Evolutionary conservation across 257 asterid genomes (phyloP), one percentile per base, ranked within the genome.

Genomic region (Solanum phureja): DNA sequence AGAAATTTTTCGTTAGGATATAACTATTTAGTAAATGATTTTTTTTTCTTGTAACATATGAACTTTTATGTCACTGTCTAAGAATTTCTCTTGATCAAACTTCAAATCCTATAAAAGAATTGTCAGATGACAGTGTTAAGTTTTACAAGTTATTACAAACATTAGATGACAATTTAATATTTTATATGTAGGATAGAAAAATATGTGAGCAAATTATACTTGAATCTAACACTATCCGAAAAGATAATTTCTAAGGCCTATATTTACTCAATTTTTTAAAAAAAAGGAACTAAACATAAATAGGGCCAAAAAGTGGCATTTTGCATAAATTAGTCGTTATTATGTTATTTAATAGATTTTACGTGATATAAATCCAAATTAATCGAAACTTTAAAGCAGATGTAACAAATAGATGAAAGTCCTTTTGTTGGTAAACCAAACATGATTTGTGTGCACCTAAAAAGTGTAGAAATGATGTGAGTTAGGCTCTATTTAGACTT

Each of bases 261-360:
- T 9, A 19, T 8, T 72, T 33, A 72, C 6, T 7, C 0, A 72
- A 0, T 1, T 19, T 34, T 34, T 34, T 0, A 0, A 4, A 52
- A 18, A 73, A 73, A 31, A 31, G 1, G 2, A 2, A 71, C 0
- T 4, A 16, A 72, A 18, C 11, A 2, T 33, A 34, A 34, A 33
- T 18, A 16, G 7, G 7, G 12, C n/a, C 79, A 2, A 16, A 33
- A 16, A 19, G 12, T 12, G 7, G 0, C 3, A 6, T 18, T 9
- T 73, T 35, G 29, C 16, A 19, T 73, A 73, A 35, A 35, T 19
- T 6, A 34, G 3, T 1, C 3, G 3, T 1, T 0, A 8, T 35
- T 34, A 18, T 7, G 3, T 2, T 11, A 4, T 8, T 72, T 34
- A 18, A 73, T 34, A 0, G 6, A 35, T 1, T 19, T 34, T 35